Conservation (phyloP, 371 early-diverging fungal genomes). For the Mortierella sp. region DNA sequence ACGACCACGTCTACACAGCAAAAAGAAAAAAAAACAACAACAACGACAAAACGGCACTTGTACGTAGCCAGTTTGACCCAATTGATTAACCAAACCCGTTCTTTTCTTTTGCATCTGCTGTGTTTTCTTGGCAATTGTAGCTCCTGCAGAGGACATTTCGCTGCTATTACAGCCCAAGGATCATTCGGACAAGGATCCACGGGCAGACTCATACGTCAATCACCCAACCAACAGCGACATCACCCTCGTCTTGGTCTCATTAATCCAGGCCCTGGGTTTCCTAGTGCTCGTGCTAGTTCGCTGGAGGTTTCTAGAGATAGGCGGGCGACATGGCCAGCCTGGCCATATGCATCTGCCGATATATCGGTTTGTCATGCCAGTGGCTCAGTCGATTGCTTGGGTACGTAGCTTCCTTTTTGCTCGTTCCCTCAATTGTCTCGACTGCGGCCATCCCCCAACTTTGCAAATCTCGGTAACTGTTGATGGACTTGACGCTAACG, state of each 20-base stretch:
- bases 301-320: constrained; percentile 48
- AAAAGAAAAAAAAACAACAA: background rate
- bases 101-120: constrained; percentile 3
- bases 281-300: constrained; percentile 42
- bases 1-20: background rate
- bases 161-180: constrained; percentile 43
- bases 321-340: constrained; percentile 47
- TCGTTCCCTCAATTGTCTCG: constrained; percentile 16
- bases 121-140: constrained; percentile 23
- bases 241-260: constrained; percentile 32
- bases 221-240: constrained; percentile 51
- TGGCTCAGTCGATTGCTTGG: constrained; percentile 46
- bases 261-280: constrained; percentile 43
- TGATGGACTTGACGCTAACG: background rate
- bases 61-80: background rate
- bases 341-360: constrained; percentile 51
- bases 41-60: constrained; percentile 2
- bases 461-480: background rate
- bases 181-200: constrained; percentile 36
- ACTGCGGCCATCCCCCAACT: constrained; percentile 1
- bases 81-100: background rate
- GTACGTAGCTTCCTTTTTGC: constrained; percentile 11
- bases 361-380: constrained; percentile 53
- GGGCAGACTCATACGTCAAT: constrained; percentile 47
- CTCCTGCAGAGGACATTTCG: constrained; percentile 22